Evolutionary conservation across 257 asterid species (phyloP).

Genomic region (Gentiana straminea): DNA sequence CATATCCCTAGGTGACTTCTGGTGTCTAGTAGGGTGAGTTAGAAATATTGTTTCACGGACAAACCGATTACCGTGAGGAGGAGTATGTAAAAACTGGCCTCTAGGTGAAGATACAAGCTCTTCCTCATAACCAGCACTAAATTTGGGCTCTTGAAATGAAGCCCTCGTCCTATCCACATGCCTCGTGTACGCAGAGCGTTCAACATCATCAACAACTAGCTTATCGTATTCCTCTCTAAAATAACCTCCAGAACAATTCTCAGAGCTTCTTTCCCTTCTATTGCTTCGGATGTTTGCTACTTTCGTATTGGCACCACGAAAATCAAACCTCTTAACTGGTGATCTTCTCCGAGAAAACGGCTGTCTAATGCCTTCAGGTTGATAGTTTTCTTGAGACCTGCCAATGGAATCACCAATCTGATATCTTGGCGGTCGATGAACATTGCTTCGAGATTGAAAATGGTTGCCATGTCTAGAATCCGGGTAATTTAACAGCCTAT

Average conservation of each 20-base stretch:
- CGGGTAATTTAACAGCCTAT: conserved; percentile 38
- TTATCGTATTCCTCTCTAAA: conserved; percentile 30
- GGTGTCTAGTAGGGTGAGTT: too few relatives aligned
- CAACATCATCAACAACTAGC: conserved; percentile 29
- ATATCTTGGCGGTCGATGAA: conserved; percentile 17
- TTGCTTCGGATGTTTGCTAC: conserved; percentile 21
- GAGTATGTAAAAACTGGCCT: conserved; percentile 20
- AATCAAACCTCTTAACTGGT: conserved; percentile 39
- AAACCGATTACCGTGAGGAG: too few relatives aligned
- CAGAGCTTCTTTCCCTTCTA: conserved; percentile 25
- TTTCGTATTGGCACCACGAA: conserved; percentile 33
- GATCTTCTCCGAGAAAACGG: conserved; percentile 44
- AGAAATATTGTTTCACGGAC: too few relatives aligned
- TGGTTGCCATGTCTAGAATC: conserved; percentile 37
- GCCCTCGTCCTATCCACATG: conserved; percentile 39
- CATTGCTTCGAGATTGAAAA: conserved; percentile 34
- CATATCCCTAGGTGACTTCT: too few relatives aligned
- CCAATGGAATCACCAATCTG: conserved; percentile 35
- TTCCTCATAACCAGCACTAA: conserved; percentile 39
- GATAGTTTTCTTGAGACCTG: conserved; percentile 32
- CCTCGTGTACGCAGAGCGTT: conserved; percentile 27
- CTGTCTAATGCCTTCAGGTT: conserved; percentile 33
- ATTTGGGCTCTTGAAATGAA: conserved; percentile 37
- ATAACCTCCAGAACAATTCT: conserved; percentile 34
- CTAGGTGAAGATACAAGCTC: conserved; percentile 44